Evolutionary conservation across 148 eudicot genomes (phyloP).

Genomic region (Rhododendron ovatum): DNA sequence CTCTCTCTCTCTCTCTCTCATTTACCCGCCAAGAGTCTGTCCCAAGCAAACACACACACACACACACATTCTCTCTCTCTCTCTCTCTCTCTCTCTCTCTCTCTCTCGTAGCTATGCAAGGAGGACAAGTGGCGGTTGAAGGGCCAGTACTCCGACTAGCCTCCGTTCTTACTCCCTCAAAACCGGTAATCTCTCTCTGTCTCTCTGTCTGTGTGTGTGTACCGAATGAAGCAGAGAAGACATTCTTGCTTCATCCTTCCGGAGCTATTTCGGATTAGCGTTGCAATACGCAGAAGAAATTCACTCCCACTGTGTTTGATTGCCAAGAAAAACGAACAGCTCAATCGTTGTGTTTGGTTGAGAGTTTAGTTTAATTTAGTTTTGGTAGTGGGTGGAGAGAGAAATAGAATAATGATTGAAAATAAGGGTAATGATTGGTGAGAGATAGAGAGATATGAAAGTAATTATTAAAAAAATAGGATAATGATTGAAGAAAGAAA

Average conservation of each 20-base stretch:
- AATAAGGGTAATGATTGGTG: too few relatives aligned
- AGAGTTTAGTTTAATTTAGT: too few relatives aligned
- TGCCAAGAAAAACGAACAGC: not conserved
- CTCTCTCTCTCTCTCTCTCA: not conserved
- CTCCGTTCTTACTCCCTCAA: constrained; percentile 50
- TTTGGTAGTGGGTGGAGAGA: too few relatives aligned
- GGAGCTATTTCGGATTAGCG: not conserved
- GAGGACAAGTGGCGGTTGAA: constrained; percentile 20
- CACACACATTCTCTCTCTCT: not conserved
- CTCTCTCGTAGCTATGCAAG: constrained; percentile 31
- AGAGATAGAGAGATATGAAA: too few relatives aligned
- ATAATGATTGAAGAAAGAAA: too few relatives aligned
- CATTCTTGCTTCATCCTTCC: not conserved
- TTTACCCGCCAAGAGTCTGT: not conserved
- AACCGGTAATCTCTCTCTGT: constrained; percentile 28
- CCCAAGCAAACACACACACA: not conserved
- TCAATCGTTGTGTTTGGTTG: too few relatives aligned
- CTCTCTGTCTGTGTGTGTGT: not conserved
- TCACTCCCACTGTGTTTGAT: not conserved
- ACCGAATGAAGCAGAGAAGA: not conserved
- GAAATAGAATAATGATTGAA: too few relatives aligned
- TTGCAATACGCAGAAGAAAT: too few relatives aligned
- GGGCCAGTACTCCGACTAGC: constrained; percentile 19
- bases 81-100: not conserved
- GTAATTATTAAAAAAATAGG: too few relatives aligned